Conservation (phyloP, 108 stramenopile species). For the Skeletonema potamos region DNA sequence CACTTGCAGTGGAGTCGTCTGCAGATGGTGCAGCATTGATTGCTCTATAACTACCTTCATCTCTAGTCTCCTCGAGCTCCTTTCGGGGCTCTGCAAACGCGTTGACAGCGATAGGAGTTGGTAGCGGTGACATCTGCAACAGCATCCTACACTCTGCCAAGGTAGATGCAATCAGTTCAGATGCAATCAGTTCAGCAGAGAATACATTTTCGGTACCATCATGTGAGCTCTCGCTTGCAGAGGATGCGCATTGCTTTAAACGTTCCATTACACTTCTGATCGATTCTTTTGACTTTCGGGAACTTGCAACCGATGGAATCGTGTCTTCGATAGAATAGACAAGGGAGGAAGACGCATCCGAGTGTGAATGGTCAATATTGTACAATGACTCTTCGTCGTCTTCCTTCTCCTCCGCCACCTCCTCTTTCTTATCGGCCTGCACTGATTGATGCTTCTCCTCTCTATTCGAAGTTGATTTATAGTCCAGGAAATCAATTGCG, state of each 20-base stretch:
- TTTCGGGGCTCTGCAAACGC: not conserved
- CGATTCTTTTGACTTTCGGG: not conserved
- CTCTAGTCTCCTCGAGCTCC: not conserved
- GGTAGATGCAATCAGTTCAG: conserved; percentile 34
- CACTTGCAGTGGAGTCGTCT: not conserved
- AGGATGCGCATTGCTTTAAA: not conserved
- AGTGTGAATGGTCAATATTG: not conserved
- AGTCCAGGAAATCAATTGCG: not conserved
- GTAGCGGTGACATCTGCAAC: conserved; percentile 35
- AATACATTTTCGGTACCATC: not conserved
- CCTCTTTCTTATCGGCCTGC: not conserved
- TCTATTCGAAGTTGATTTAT: not conserved
- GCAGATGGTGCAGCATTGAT: not conserved
- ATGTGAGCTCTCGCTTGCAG: not conserved
- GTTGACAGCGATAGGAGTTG: conserved; percentile 14
- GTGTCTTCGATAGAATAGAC: not conserved
- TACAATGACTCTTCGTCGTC: not conserved
- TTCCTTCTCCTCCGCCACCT: not conserved
- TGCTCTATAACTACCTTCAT: not conserved
- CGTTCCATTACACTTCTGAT: not conserved
- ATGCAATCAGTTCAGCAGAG: not conserved
- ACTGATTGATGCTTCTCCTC: not conserved
- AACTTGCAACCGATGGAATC: not conserved
- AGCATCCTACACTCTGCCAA: conserved; percentile 39
- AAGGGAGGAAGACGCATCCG: not conserved